These are phyloP conservation scores for Candida coquimbonensis DNA, from an alignment of 805 yeast species.

Conservation along the genomic window DNA sequence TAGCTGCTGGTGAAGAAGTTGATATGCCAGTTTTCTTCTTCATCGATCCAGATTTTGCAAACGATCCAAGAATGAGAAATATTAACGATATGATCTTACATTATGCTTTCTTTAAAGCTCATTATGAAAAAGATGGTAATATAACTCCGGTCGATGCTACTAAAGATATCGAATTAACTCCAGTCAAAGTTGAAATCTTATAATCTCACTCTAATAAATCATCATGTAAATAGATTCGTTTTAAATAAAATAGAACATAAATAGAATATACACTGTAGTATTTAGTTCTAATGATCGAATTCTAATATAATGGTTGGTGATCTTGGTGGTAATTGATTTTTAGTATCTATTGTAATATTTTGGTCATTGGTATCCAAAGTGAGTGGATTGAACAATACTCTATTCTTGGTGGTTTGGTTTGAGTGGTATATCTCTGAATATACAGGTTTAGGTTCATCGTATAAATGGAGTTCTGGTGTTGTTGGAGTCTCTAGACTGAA, in stretches of 20 bases:
- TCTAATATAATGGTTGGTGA: constrained; percentile 5
- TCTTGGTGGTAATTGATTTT: neutral
- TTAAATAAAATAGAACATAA: neutral
- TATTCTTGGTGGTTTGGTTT: neutral
- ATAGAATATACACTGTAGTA: neutral
- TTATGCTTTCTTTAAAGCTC: constrained; percentile 79
- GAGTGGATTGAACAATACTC: constrained; percentile 1
- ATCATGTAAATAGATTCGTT: too few species aligned
- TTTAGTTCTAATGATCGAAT: neutral
- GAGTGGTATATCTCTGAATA: constrained; percentile 5
- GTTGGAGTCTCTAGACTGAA: constrained; percentile 19
- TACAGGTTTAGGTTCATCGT: constrained; percentile 19
- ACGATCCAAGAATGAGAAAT: constrained; percentile 87
- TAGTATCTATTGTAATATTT: neutral
- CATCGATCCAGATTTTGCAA: constrained; percentile 91
- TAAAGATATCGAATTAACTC: constrained; percentile 19
- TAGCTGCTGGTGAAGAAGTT: constrained; percentile 93
- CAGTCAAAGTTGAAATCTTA: constrained; percentile 13
- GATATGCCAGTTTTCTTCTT: constrained; percentile 99
- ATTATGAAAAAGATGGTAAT: constrained; percentile 34
- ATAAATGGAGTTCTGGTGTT: constrained; percentile 14
- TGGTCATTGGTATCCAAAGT: neutral
- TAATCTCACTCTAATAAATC: neutral
- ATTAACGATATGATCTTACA: constrained; percentile 86
- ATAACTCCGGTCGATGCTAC: constrained; percentile 24